Evolutionary conservation across 2,329 filamentous ascomycete species (phyloP), one percentile per base, ranked within the genome.

Genomic region (Pyrenophora tritici-repentis): DNA sequence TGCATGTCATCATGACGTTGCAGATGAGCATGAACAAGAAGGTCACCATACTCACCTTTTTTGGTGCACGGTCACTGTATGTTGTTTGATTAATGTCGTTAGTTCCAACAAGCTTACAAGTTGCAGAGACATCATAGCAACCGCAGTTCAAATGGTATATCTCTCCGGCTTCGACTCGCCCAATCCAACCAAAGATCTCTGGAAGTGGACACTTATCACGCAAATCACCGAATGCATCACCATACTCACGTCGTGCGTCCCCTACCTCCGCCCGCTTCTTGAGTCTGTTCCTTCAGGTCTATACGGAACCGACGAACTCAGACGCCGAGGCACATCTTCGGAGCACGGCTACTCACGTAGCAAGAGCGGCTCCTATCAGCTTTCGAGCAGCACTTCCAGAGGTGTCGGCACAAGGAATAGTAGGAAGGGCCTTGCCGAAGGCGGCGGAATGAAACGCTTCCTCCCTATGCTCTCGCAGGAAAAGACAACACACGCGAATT

Each of bases 211-310:
- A 12, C 59, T 73, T 2, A 46, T 66, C 13, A 63, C 69, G 5
- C 70, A 72, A 32, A 59, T 72, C 34, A 63, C 72, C 17, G 61
- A 70, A 53, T 72, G 68, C 53, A 67, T 71, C 31, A 72, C 69
- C 0, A 71, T 73, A 17, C 52, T 73, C 33, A 72, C 70, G 22
- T 70, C 69, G 16, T 73, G 69, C 40, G 60, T 73, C 2, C 70
- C 70, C 0, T 72, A 73, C 34, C 62, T 73, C 7, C 67, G 69
- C 4, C 70, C 70, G n/a, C 62, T 73, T 3, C 55, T 72, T 2
- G 69, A 72, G 36, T 62, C 66, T 1, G 53, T 71, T 0, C 66
- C 67, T 7, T 70, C 70, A 14, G 70, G 70, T 2, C 54, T 73
- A 7, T 72, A 72, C 33, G 68, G 60, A 6, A 62, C 65, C 7